Conservation (phyloP, 2,329 filamentous ascomycete genomes). For the Talaromyces sp. region DNA sequence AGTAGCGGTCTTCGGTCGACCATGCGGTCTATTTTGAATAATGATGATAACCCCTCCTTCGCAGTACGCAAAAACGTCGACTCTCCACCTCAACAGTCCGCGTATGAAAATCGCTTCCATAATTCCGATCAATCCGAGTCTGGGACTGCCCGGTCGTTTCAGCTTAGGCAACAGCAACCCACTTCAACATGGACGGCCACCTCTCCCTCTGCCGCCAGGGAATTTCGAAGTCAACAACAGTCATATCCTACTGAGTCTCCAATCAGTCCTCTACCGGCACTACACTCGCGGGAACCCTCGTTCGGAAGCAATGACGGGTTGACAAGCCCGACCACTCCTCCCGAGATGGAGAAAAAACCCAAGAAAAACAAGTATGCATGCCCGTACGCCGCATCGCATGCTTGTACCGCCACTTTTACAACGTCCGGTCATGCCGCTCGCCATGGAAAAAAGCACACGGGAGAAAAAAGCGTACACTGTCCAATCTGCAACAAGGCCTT, state of each 20-base stretch:
- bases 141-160: slow-evolving; percentile 1
- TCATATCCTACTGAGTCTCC: neutral
- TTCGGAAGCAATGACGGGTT: slow-evolving; percentile 10
- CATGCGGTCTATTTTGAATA: slow-evolving; percentile 13
- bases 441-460: slow-evolving; percentile 64
- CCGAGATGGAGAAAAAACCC: slow-evolving; percentile 20
- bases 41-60: slow-evolving; percentile 13
- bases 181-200: neutral
- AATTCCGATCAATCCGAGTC: slow-evolving; percentile 2
- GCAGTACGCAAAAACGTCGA: slow-evolving; percentile 8
- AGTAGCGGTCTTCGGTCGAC: neutral
- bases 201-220: neutral
- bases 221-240: neutral
- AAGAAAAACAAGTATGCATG: slow-evolving; percentile 63
- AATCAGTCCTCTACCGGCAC: neutral
- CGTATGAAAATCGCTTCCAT: neutral
- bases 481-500: slow-evolving; percentile 64
- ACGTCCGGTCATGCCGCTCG: slow-evolving; percentile 63
- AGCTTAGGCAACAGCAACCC: neutral
- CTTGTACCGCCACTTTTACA: slow-evolving; percentile 59
- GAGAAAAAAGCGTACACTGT: slow-evolving; percentile 63
- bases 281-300: slow-evolving; percentile 6
- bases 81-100: neutral
- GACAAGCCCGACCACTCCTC: slow-evolving; percentile 12
- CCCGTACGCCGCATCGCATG: slow-evolving; percentile 55